These are phyloP conservation scores for Colletotrichum trifolii DNA, from an alignment of 2,329 filamentous ascomycete genomes.

Conservation along the genomic window DNA sequence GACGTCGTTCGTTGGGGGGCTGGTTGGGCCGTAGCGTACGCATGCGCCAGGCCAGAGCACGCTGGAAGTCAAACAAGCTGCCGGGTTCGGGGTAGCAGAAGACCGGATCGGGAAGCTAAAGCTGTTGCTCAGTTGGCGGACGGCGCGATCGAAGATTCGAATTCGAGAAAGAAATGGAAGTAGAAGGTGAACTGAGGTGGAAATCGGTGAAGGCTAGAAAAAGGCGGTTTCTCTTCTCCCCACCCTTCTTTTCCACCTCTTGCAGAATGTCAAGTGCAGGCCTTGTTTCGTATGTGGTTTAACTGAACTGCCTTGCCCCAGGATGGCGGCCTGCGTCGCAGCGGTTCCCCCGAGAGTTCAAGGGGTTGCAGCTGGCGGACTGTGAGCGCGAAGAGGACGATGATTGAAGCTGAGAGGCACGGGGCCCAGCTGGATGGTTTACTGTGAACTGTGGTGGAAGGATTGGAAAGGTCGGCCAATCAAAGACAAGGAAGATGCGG, in stretches of 20 bases:
- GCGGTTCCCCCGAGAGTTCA: slow-evolving; percentile 22
- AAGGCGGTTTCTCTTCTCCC: background rate
- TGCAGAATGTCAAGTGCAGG: background rate
- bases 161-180: slow-evolving; percentile 10
- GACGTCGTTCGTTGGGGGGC: slow-evolving; percentile 22
- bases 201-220: background rate
- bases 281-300: background rate
- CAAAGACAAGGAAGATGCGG: slow-evolving; percentile 2
- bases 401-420: background rate
- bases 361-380: slow-evolving; percentile 29
- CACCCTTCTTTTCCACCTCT: slow-evolving; percentile 31
- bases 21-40: slow-evolving; percentile 3
- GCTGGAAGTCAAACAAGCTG: slow-evolving; percentile 12
- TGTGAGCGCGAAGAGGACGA: background rate
- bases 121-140: slow-evolving; percentile 11
- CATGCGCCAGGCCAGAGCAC: slow-evolving; percentile 22
- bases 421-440: slow-evolving; percentile 20
- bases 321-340: slow-evolving; percentile 14
- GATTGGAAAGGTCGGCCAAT: slow-evolving; percentile 24
- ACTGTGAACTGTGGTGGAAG: background rate
- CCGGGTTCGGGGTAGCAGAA: slow-evolving; percentile 21
- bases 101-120: slow-evolving; percentile 21
- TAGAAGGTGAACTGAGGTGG: background rate
- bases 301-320: too few species aligned
- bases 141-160: slow-evolving; percentile 6